These are phyloP conservation scores for Senecio squalidus DNA, from an alignment of 140 eudicot species.

Conservation along the genomic window DNA sequence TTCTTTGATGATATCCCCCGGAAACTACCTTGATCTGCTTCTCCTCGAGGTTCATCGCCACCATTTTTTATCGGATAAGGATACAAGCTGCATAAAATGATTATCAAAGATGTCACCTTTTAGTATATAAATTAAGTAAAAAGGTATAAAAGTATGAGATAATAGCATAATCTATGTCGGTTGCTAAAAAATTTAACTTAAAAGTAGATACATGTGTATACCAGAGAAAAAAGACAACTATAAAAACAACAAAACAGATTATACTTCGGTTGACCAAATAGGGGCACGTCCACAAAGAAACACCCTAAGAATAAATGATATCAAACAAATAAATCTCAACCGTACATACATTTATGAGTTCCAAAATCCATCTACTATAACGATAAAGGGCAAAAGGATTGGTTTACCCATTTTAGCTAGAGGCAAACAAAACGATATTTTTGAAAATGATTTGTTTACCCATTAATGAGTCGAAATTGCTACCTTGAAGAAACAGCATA, in stretches of 20 bases:
- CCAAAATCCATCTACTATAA: constrained; percentile 7
- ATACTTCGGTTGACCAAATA: neutral
- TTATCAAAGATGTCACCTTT: constrained; percentile 7
- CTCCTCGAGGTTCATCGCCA: constrained; percentile 22
- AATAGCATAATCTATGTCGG: neutral
- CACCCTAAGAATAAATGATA: neutral
- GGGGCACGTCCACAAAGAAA: neutral
- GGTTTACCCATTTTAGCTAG: neutral
- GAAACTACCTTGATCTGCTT: constrained; percentile 14
- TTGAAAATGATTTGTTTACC: too few species aligned
- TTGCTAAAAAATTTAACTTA: neutral
- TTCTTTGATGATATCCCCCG: constrained; percentile 2
- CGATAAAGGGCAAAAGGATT: neutral
- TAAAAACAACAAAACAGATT: neutral
- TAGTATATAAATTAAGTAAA: neutral
- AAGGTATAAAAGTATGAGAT: neutral
- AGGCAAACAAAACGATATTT: too few species aligned
- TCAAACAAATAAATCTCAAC: neutral
- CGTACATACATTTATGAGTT: neutral
- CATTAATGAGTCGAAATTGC: too few species aligned
- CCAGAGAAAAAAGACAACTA: neutral
- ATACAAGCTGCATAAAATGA: constrained; percentile 41
- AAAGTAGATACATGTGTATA: neutral
- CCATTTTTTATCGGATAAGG: constrained; percentile 49
- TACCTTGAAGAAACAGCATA: too few species aligned